A percentile compares a stretch with the other conserved stretches of the same genome.
These are phyloP conservation scores for Boletus huronensis DNA, from an alignment of 768 basidiomycete species.

Conservation along the genomic window DNA sequence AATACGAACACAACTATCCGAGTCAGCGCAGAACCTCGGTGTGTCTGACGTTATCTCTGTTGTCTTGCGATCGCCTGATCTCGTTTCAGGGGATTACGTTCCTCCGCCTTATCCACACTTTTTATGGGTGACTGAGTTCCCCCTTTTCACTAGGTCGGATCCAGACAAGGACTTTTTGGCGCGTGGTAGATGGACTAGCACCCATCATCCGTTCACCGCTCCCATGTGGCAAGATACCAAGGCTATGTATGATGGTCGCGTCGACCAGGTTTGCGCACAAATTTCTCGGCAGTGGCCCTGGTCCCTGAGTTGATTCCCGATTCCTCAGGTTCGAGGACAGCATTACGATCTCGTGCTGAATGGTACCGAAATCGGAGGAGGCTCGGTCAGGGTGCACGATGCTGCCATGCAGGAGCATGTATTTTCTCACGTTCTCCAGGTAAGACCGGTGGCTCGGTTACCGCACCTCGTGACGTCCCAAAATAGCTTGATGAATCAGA, in stretches of 20 bases:
- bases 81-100: constrained; percentile 49
- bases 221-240: constrained; percentile 89
- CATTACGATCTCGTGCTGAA: constrained; percentile 96
- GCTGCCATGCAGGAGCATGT: constrained; percentile 82
- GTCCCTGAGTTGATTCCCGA: constrained; percentile 1
- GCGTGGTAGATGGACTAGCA: constrained; percentile 84
- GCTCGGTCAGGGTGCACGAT: constrained; percentile 91
- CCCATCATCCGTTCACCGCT: constrained; percentile 96
- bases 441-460: constrained; percentile 31
- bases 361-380: constrained; percentile 91
- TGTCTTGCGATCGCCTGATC: constrained; percentile 6
- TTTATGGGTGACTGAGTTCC: constrained; percentile 95
- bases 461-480: constrained; percentile 9
- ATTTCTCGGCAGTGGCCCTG: neutral
- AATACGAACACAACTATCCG: constrained; percentile 60
- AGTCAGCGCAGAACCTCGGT: constrained; percentile 66
- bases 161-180: constrained; percentile 84
- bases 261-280: constrained; percentile 46
- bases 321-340: constrained; percentile 79
- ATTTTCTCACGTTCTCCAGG: constrained; percentile 73
- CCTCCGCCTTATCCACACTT: constrained; percentile 69
- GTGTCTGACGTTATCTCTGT: constrained; percentile 18
- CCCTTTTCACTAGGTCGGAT: constrained; percentile 84
- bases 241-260: constrained; percentile 65
- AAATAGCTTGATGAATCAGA: constrained; percentile 70